These are phyloP conservation scores for Trichosporon coremiiforme DNA, from an alignment of 1,284 basidiomycete genomes.

Conservation along the genomic window DNA sequence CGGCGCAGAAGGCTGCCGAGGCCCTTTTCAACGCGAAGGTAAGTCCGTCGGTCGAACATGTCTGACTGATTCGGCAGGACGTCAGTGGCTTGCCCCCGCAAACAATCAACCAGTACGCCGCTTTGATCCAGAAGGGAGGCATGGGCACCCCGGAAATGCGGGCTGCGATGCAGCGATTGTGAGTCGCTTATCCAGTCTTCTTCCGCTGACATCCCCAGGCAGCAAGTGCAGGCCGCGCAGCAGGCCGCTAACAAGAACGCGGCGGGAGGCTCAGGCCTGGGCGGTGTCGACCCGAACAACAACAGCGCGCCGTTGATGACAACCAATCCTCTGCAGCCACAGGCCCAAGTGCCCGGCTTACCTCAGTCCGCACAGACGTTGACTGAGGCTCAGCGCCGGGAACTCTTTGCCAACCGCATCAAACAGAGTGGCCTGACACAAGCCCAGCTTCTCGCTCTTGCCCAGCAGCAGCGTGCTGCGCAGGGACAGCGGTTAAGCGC, in stretches of 20 bases:
- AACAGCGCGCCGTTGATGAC: slow-evolving; percentile 20
- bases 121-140: slow-evolving; percentile 22
- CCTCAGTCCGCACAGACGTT: slow-evolving; percentile 9
- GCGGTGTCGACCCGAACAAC: slow-evolving; percentile 14
- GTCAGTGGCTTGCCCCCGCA: slow-evolving; percentile 18
- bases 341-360: slow-evolving; percentile 1
- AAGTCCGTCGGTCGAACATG: slow-evolving; percentile 1
- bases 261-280: slow-evolving; percentile 1
- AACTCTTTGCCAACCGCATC: slow-evolving; percentile 19
- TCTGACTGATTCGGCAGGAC: slow-evolving; percentile 23
- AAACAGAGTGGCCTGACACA: slow-evolving; percentile 21
- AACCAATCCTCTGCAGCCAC: slow-evolving; percentile 20
- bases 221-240: slow-evolving; percentile 14
- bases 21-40: slow-evolving; percentile 27
- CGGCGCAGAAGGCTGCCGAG: slow-evolving; percentile 19
- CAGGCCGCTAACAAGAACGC: slow-evolving; percentile 24
- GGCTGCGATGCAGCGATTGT: slow-evolving; percentile 24
- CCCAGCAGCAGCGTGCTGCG: slow-evolving; percentile 20
- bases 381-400: slow-evolving; percentile 18
- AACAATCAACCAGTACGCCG: slow-evolving; percentile 27
- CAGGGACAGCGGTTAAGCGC: slow-evolving; percentile 9
- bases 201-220: slow-evolving; percentile 20
- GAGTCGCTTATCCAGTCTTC: background rate
- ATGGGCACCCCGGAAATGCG: slow-evolving; percentile 28
- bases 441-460: slow-evolving; percentile 21